Conservation (phyloP, 257 asterid species). For the Anisodus tanguticus region DNA sequence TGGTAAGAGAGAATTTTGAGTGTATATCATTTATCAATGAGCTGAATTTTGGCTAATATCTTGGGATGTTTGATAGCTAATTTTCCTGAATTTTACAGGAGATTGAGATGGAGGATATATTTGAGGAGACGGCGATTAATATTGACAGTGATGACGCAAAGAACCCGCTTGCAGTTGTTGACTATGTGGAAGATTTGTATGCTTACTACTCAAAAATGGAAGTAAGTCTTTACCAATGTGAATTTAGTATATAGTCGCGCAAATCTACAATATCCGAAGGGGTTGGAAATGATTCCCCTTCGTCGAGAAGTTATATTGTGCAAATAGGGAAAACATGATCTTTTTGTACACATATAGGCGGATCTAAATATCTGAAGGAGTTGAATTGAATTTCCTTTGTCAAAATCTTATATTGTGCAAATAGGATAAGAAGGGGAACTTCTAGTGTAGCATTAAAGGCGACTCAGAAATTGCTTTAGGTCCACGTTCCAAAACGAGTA, state of each 20-base stretch:
- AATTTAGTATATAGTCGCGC: too few species aligned
- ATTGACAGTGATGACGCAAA: constrained; percentile 69
- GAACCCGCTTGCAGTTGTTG: constrained; percentile 72
- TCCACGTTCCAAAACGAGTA: background rate
- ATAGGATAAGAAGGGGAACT: background rate
- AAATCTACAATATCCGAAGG: background rate
- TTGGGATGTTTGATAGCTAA: background rate
- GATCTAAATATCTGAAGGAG: too few species aligned
- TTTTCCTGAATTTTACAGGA: constrained; percentile 45
- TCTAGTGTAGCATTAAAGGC: background rate
- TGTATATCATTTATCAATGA: background rate
- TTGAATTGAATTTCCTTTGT: too few species aligned
- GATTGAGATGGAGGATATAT: constrained; percentile 88
- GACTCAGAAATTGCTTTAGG: background rate
- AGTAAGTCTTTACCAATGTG: constrained; percentile 42
- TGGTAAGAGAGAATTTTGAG: constrained; percentile 39
- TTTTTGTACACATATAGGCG: too few species aligned
- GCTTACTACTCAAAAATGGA: constrained; percentile 75
- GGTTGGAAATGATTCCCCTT: background rate
- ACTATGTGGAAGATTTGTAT: constrained; percentile 77
- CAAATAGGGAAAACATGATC: background rate
- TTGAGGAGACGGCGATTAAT: constrained; percentile 66
- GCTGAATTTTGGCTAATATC: background rate
- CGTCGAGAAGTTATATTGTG: background rate
- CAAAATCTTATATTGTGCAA: too few species aligned